phyloP scores from a whole-genome alignment of 2,329 filamentous ascomycete species.

The Fusarium odoratissimum region DNA sequence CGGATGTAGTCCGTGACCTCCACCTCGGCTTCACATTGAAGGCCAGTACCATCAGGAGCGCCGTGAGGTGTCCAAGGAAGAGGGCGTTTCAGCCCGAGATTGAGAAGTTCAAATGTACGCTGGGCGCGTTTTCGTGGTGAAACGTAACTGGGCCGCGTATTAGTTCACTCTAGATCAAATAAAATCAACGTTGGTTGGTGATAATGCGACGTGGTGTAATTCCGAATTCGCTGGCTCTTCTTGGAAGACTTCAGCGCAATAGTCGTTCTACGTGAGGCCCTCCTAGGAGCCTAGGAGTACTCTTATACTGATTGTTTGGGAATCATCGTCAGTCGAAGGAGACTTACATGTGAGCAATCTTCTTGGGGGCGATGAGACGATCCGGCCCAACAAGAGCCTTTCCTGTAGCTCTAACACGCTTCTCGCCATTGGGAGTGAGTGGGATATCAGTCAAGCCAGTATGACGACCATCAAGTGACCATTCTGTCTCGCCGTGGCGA shows the following conservation, averaged over 20 bases:
- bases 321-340: background rate
- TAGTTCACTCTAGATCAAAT: background rate
- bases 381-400: slow-evolving; percentile 86
- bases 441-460: slow-evolving; percentile 90
- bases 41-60: slow-evolving; percentile 48
- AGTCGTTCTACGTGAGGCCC: background rate
- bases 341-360: slow-evolving; percentile 83
- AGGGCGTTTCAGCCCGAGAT: slow-evolving; percentile 73
- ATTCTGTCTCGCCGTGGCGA: slow-evolving; percentile 95
- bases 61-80: slow-evolving; percentile 76
- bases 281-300: too few relatives aligned
- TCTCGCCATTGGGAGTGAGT: slow-evolving; percentile 84
- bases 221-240: background rate
- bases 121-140: slow-evolving; percentile 88
- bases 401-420: slow-evolving; percentile 79
- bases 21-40: slow-evolving; percentile 69
- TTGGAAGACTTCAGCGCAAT: background rate
- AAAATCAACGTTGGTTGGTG: background rate
- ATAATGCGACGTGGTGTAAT: background rate
- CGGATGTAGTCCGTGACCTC: slow-evolving; percentile 78
- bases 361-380: slow-evolving; percentile 83
- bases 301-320: background rate
- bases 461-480: slow-evolving; percentile 88
- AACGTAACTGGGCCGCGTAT: slow-evolving; percentile 71
- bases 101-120: slow-evolving; percentile 88